Base-by-base conservation (phyloP, 2,329 filamentous ascomycete species). In the Phaeophleospora eucalypticola region DNA sequence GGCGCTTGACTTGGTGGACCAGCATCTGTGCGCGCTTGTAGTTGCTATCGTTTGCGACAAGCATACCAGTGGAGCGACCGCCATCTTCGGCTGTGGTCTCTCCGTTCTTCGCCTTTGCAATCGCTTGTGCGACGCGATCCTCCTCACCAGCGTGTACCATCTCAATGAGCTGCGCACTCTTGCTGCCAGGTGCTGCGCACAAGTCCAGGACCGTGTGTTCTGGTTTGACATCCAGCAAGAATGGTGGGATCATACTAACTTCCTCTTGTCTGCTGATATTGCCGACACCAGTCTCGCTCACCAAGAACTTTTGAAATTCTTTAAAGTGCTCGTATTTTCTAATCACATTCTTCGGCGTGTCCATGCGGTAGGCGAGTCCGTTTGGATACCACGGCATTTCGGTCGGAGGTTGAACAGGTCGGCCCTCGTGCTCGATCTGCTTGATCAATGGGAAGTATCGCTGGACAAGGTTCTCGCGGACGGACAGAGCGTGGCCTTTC, bases 181-280 rank as follows among this genome's bases (percentile, higher is more conserved):
- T 98, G 75, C 91, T 97, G 50, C 93, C 93, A 1, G 93, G 93
- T 1, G 93, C 93, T 49, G 93, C 93, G 70, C 93, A 98, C 74
- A 98, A 84, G 68, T 98, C 93, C 59, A 98, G 73, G 8, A 96
- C 90, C 1, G 85, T 86, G 84, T 96, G 95, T 43, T 90, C 88
- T 3, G 93, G 90, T 58, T 82, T 82, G 41, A 97, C 78, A 62
- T 97, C 90, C 76, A 98, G 86, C 60, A 97, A 77, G 59, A 97
- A 79, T 19, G 93, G 93, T 19, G 93, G 93, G 53, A 98, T 97
- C 93, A 98, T 98, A 74, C 89, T 95, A 63, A 98, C 93, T 36
- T 95, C 86, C 72, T 98, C 93, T 70, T 98, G 93, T 61, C 93
- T 83, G 70, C 87, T 95, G 62, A 98, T 97, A 68, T 97, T 98